Evolutionary conservation across 2,329 filamentous ascomycete genomes (phyloP).

Genomic region (Hypoxylon rubiginosum): DNA sequence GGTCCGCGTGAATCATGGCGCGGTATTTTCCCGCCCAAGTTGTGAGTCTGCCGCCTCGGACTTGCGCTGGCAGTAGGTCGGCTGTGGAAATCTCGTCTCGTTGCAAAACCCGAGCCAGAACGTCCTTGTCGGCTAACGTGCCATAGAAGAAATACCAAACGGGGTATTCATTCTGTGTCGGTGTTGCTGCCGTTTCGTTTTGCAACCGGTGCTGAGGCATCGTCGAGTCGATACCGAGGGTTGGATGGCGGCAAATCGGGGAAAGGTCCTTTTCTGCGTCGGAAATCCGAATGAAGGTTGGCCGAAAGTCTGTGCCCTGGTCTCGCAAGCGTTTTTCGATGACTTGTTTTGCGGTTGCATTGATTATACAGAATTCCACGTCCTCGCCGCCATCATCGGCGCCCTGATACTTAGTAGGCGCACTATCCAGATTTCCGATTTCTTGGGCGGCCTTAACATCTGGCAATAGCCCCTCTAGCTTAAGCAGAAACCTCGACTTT

Average conservation of each 20-base stretch:
- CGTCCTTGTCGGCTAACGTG: slow-evolving; percentile 50
- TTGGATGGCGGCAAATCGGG: neutral
- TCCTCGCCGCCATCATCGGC: neutral
- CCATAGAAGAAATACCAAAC: slow-evolving; percentile 62
- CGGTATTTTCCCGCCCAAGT: slow-evolving; percentile 3
- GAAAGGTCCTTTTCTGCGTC: slow-evolving; percentile 1
- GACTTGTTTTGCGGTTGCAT: neutral
- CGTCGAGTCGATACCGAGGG: neutral
- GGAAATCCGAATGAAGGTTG: slow-evolving; percentile 1
- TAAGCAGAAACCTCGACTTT: slow-evolving; percentile 6
- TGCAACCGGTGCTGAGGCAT: slow-evolving; percentile 4
- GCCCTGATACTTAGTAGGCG: neutral
- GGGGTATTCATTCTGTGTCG: slow-evolving; percentile 38
- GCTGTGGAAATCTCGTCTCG: neutral
- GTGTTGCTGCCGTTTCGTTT: neutral
- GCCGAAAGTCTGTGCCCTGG: neutral
- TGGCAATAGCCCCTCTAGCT: neutral
- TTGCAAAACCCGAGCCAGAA: slow-evolving; percentile 52
- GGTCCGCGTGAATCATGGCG: neutral
- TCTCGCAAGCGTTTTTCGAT: neutral
- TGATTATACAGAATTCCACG: slow-evolving; percentile 2
- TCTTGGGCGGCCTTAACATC: neutral
- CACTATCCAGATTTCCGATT: neutral
- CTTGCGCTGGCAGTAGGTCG: neutral
- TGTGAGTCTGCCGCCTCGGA: slow-evolving; percentile 1